phyloP scores from a whole-genome alignment of 768 basidiomycete species.

The Termitomyces bulborhizus region DNA sequence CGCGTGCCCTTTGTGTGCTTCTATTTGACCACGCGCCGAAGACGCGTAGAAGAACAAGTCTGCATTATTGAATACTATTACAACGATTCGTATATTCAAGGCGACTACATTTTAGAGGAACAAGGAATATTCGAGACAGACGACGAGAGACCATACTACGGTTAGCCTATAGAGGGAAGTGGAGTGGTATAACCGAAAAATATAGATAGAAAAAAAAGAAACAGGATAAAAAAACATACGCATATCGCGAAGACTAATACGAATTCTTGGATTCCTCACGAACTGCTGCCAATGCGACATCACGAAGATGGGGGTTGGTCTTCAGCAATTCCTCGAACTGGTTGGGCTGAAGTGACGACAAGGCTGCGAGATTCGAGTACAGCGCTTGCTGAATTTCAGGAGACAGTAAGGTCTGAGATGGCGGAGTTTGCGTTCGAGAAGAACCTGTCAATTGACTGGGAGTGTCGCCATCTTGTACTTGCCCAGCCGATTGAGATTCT shows the following conservation, averaged over 20 bases:
- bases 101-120: background rate
- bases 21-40: conserved; percentile 8
- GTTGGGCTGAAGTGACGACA: conserved; percentile 28
- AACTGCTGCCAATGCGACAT: conserved; percentile 29
- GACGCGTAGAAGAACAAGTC: background rate
- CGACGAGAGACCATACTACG: background rate
- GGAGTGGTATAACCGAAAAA: background rate
- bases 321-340: conserved; percentile 32
- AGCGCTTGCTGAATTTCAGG: conserved; percentile 9
- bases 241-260: background rate
- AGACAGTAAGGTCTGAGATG: background rate
- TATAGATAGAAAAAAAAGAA: background rate
- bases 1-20: conserved; percentile 14
- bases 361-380: conserved; percentile 20
- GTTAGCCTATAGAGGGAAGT: background rate
- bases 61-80: background rate
- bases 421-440: background rate
- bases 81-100: background rate
- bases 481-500: background rate
- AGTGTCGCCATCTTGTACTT: background rate
- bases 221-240: background rate
- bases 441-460: background rate
- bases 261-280: conserved; percentile 17
- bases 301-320: conserved; percentile 31
- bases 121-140: background rate